Conservation (phyloP, 2,329 filamentous ascomycete genomes). For the Penicillium frequentans region DNA sequence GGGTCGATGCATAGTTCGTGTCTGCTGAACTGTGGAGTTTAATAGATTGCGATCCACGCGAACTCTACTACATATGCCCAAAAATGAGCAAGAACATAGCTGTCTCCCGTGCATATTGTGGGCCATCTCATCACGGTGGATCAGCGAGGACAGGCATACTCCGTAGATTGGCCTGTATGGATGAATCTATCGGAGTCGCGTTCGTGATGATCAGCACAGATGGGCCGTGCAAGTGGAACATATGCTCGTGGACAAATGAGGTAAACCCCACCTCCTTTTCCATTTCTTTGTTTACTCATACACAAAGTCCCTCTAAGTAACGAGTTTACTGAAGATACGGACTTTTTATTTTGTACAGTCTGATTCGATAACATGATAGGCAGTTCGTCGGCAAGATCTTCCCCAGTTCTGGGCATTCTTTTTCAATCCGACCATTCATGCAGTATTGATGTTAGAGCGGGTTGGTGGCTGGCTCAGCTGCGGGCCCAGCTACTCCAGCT, state of each 20-base stretch:
- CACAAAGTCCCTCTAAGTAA: no score
- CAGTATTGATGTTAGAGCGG: neutral
- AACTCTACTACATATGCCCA: neutral
- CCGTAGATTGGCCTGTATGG: no score
- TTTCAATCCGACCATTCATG: neutral
- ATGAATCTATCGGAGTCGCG: no score
- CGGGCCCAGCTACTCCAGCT: neutral
- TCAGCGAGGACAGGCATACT: no score
- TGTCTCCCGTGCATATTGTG: neutral
- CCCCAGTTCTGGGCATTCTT: neutral
- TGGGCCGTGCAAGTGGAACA: no score
- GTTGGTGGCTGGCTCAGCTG: neutral
- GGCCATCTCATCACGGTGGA: neutral
- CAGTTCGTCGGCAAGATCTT: neutral
- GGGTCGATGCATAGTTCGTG: neutral
- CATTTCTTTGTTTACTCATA: no score
- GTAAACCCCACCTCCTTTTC: no score
- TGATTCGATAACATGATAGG: neutral
- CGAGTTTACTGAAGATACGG: no score
- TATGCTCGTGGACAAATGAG: no score
- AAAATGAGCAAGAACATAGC: neutral
- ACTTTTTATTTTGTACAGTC: no score
- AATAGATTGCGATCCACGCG: neutral
- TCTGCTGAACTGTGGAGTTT: neutral
- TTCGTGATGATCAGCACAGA: no score